Conservation (phyloP, 2,329 filamentous ascomycete genomes). For the Neoarthrinium moseri region DNA sequence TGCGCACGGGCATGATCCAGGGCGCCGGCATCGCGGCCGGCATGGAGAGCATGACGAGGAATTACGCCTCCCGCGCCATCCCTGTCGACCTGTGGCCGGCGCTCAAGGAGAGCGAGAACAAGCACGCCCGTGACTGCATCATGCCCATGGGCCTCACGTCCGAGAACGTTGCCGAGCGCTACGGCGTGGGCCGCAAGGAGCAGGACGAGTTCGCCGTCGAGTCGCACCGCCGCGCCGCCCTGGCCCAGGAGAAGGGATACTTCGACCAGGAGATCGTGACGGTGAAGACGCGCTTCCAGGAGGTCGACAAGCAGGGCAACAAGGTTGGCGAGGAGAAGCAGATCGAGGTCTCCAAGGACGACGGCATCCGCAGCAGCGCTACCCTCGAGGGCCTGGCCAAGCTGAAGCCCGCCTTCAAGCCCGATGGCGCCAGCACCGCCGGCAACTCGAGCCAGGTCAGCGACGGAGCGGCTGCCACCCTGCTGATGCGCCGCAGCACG, state of each 20-base stretch:
- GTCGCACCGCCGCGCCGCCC: conserved; percentile 71
- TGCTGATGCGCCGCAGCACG: conserved; percentile 83
- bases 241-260: conserved; percentile 64
- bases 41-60: conserved; percentile 95
- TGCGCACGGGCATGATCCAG: conserved; percentile 67
- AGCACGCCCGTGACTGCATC: conserved; percentile 80
- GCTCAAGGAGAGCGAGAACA: conserved; percentile 59
- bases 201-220: conserved; percentile 81
- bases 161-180: conserved; percentile 82
- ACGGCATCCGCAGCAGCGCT: conserved; percentile 73
- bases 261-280: conserved; percentile 81
- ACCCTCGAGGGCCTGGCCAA: conserved; percentile 69
- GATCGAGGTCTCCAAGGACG: conserved; percentile 73
- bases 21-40: conserved; percentile 78
- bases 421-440: conserved; percentile 75
- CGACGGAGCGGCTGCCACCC: conserved; percentile 80
- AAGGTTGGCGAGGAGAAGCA: conserved; percentile 54
- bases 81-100: conserved; percentile 78
- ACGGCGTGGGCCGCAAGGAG: conserved; percentile 69
- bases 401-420: conserved; percentile 83
- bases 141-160: conserved; percentile 93
- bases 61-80: conserved; percentile 84
- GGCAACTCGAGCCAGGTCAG: conserved; percentile 85
- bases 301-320: conserved; percentile 59
- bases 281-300: conserved; percentile 68